These are phyloP conservation scores for Blastocladiella emersonii DNA, from an alignment of 371 early-diverging fungal species.

Conservation along the genomic window DNA sequence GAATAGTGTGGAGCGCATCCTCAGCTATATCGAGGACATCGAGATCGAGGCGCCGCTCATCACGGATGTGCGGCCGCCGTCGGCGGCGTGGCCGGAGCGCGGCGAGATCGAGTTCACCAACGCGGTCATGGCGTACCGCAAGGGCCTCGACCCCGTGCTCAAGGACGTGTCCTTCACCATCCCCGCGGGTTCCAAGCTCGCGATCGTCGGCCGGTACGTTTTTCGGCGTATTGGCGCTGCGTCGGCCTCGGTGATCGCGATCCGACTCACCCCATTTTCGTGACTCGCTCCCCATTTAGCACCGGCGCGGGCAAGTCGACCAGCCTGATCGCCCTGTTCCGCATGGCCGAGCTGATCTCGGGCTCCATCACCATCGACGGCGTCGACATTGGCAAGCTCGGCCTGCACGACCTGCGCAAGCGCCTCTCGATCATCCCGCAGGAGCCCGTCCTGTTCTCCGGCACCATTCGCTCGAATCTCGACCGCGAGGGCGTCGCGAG, in stretches of 20 bases:
- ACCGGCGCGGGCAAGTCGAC: constrained; percentile 90
- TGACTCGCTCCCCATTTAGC: too few relatives aligned
- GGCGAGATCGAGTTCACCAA: constrained; percentile 53
- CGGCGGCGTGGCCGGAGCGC: constrained; percentile 35
- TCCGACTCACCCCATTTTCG: not conserved
- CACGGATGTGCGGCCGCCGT: constrained; percentile 23
- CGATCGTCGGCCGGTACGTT: constrained; percentile 58
- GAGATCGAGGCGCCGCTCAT: constrained; percentile 59
- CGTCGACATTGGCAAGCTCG: constrained; percentile 61
- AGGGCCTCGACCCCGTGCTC: constrained; percentile 51
- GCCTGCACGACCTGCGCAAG: constrained; percentile 61
- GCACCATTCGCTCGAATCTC: constrained; percentile 40
- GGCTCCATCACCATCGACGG: constrained; percentile 70
- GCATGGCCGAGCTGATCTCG: constrained; percentile 68
- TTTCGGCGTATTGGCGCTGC: constrained; percentile 26
- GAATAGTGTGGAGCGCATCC: constrained; percentile 69
- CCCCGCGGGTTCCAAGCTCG: constrained; percentile 60
- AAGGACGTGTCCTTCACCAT: constrained; percentile 50
- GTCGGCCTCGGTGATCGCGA: constrained; percentile 16
- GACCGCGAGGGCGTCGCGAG: constrained; percentile 62
- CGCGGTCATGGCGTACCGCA: constrained; percentile 47
- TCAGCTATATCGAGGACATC: constrained; percentile 58
- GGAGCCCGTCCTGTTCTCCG: constrained; percentile 77
- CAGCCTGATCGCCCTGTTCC: constrained; percentile 72
- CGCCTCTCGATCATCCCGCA: constrained; percentile 87